Base-by-base conservation (phyloP, 2,329 filamentous ascomycete genomes). In the Alternaria novae-zelandiae region DNA sequence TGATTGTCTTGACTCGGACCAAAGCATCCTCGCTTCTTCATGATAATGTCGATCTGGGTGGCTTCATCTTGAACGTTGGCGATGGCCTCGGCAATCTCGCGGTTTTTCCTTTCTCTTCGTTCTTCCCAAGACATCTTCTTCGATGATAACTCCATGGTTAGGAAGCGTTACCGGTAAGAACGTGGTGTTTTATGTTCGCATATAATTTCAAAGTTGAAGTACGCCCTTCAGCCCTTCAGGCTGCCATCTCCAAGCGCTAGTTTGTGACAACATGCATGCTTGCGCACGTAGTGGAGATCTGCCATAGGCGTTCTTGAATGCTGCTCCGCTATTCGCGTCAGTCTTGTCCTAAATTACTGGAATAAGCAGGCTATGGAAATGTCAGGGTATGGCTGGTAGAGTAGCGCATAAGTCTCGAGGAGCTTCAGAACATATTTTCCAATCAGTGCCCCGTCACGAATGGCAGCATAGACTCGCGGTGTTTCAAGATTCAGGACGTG, bases 401-500 rank as follows among this genome's bases (percentile, higher is more conserved):
- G 30, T 13, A 36, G 49, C 13, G 21, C 28, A 25, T 15, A 53
- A 36, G 49, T 15, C 12, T 12, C 12, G 10, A 30, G 36, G 13
- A 36, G n/a, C 21, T 21, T 30, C 11, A 20, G 9, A 9, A 23
- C 25, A 13, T 32, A 21, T 8, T 32, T 13, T 43, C 45, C 15
- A 32, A n/a, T 12, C n/a, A 21, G 25, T n/a, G 15, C 15, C 2
- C 17, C 28, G 32, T 13, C 17, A 41, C 13, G 2, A 25, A 5
- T 25, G 26, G n/a, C 23, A 45, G 21, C 25, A 21, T 45, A 17
- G 50, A 54, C 36, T 63, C 49, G 47, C 17, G 12, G 9, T 8
- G 56, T 63, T 59, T 63, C 49, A 59, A 54, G n/a, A 21, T 44
- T 47, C 25, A 45, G 56, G 56, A 36, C 6, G 54, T 46, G 21